A percentile compares a stretch with the other conserved stretches of the same genome.
phyloP scores from a whole-genome alignment of 176 grass and related monocot species.

The Themeda triandra region DNA sequence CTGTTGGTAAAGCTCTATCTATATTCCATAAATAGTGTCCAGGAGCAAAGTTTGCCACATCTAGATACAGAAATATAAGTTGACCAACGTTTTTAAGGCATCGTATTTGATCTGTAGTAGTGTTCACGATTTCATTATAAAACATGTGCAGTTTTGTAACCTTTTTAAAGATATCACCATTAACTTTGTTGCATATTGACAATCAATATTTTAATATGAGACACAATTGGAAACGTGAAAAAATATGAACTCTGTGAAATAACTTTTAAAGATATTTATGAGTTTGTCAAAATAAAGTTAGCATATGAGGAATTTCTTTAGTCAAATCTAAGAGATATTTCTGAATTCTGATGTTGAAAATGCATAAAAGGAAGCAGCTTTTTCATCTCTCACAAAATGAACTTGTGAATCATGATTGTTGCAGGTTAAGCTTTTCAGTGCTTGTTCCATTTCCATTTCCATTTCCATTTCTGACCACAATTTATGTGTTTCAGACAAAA shows the following conservation, averaged over 20 bases:
- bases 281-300: background rate
- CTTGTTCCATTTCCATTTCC: background rate
- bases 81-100: background rate
- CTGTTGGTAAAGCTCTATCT: too few species aligned
- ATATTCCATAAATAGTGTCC: too few species aligned
- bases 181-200: background rate
- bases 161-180: background rate
- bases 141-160: background rate
- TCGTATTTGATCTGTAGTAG: background rate
- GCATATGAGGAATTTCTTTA: background rate
- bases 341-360: background rate
- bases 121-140: background rate
- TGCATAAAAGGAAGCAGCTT: background rate
- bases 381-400: too few species aligned
- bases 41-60: background rate
- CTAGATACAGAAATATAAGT: constrained; percentile 10
- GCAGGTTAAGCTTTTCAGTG: background rate
- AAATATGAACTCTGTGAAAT: too few species aligned
- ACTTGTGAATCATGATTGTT: background rate
- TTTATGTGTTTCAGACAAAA: constrained; percentile 72
- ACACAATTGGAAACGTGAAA: too few species aligned
- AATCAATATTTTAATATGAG: background rate
- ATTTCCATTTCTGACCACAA: constrained; percentile 21
- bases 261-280: background rate
- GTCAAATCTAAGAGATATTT: background rate